Conservation (phyloP, 495 filamentous ascomycete species). For the Talaromyces borbonicus region DNA sequence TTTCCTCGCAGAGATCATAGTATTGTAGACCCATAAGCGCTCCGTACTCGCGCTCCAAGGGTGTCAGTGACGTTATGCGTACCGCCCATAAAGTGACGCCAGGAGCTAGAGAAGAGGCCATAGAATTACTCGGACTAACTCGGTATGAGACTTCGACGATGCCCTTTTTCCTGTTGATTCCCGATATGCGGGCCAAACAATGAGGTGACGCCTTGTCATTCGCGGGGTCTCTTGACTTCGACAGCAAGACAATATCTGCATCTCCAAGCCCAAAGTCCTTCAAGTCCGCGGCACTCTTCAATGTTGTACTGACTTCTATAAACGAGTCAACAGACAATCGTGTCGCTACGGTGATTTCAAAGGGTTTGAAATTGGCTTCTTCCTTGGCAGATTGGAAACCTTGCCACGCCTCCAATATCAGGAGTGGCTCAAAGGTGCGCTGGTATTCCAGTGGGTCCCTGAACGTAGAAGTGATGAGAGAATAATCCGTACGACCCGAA, state of each 20-base stretch:
- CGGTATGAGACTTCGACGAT: slow-evolving; percentile 75
- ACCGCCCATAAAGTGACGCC: slow-evolving; percentile 59
- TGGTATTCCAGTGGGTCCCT: slow-evolving; percentile 68
- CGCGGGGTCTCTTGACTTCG: slow-evolving; percentile 56
- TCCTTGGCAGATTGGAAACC: slow-evolving; percentile 83
- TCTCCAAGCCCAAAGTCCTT: slow-evolving; percentile 67
- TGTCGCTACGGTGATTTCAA: slow-evolving; percentile 75
- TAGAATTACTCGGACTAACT: slow-evolving; percentile 53
- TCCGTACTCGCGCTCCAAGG: slow-evolving; percentile 90
- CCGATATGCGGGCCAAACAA: slow-evolving; percentile 76
- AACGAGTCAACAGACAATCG: slow-evolving; percentile 86
- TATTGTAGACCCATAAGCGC: slow-evolving; percentile 83
- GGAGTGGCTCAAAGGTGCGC: slow-evolving; percentile 77
- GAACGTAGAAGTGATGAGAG: slow-evolving; percentile 65
- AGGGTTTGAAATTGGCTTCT: slow-evolving; percentile 65
- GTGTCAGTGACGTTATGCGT: slow-evolving; percentile 78
- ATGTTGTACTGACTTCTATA: slow-evolving; percentile 76
- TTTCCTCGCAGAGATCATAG: slow-evolving; percentile 89
- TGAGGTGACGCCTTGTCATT: slow-evolving; percentile 54
- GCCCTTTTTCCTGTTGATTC: slow-evolving; percentile 68
- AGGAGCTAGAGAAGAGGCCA: slow-evolving; percentile 41
- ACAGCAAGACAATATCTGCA: slow-evolving; percentile 82
- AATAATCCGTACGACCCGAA: slow-evolving; percentile 57
- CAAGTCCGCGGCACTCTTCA: slow-evolving; percentile 50
- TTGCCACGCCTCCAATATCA: slow-evolving; percentile 93